Base-by-base conservation (phyloP, 352 stramenopile genomes). In the Elongisporangium prolatum region DNA sequence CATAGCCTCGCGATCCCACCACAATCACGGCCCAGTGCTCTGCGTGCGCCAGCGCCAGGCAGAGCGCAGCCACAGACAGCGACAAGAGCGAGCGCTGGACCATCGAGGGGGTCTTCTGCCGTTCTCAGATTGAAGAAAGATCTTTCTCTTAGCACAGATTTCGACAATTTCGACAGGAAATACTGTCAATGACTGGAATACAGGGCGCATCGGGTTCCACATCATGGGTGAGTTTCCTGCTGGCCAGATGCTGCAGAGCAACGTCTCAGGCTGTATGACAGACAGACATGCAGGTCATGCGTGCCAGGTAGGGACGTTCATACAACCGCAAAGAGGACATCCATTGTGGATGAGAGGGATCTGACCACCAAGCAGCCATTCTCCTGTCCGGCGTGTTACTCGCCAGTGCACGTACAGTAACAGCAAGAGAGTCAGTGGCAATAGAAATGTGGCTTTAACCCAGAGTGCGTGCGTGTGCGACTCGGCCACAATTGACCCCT, bases 21-120 rank as follows among this genome's bases (percentile, higher is more conserved):
- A 97, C 86, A 60, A 98, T 95, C 38, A 98, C 74, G 6, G 89
- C 91, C 89, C 89, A 98, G 65, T 97, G 88, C 60, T 94, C 77
- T 6, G 74, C 79, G 4, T 54, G 13, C 17, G 59, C 54, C 6
- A 18, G 38, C 17, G 51, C 40, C 18, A 62, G 24, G 17, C 59
- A 20, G 11, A 73, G 52, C 47, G 74, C 56, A 2, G 58, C 48
- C 24, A 37, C 51, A 25, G 67, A 1, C 4, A 72, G 56, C 48
- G 48, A 21, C 0, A 49, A 9, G 13, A 65, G 48, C 4, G 71
- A 22, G 1, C 28, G 28, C 28, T 40, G 28, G 6, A 25, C 14
- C 7, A 37, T 8, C 4, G 57, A 49, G 34, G 34, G 17, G 17
- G 22, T 37, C 64, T 64, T 72, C 21, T 52, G 25, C 44, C 8